A percentile compares a stretch with the other conserved stretches of the same genome.
These are phyloP conservation scores for Populus pruinosa DNA, from an alignment of 345 rosid species.

Conservation along the genomic window DNA sequence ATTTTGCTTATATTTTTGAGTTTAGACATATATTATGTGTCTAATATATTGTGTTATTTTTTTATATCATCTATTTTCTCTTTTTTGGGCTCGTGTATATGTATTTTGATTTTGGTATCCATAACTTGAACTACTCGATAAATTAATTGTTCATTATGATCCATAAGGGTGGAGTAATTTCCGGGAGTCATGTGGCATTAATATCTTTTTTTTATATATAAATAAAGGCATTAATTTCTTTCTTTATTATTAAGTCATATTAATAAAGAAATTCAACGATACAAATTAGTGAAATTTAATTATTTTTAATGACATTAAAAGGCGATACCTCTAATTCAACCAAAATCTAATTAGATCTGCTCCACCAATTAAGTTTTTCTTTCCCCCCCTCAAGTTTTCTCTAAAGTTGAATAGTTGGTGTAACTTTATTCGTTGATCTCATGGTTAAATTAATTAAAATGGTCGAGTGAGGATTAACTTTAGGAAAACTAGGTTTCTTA, in stretches of 20 bases:
- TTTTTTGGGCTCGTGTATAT: background rate
- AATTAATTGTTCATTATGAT: background rate
- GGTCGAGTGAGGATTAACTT: background rate
- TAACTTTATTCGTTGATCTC: too few relatives aligned
- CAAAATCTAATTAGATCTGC: background rate
- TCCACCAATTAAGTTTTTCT: background rate
- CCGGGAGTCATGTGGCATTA: background rate
- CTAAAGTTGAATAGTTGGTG: too few relatives aligned
- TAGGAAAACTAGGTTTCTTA: background rate
- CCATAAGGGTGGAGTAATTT: background rate
- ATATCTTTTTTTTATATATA: too few relatives aligned
- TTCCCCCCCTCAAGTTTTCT: too few relatives aligned
- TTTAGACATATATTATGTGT: background rate
- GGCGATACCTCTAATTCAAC: background rate
- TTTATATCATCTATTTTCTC: too few relatives aligned
- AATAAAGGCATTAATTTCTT: background rate
- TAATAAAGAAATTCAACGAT: slow-evolving; percentile 8
- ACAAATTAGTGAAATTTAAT: background rate
- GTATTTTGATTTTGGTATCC: background rate
- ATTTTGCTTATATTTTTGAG: background rate
- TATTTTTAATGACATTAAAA: background rate
- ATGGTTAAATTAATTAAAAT: background rate
- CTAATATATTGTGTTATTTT: too few relatives aligned
- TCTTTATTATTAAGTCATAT: background rate
- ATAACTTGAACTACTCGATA: background rate